Percentiles rank a stretch among this genome's conserved stretches.
Evolutionary conservation across 2,329 filamentous ascomycete species (phyloP).

Genomic region (Penicillium polonicum): DNA sequence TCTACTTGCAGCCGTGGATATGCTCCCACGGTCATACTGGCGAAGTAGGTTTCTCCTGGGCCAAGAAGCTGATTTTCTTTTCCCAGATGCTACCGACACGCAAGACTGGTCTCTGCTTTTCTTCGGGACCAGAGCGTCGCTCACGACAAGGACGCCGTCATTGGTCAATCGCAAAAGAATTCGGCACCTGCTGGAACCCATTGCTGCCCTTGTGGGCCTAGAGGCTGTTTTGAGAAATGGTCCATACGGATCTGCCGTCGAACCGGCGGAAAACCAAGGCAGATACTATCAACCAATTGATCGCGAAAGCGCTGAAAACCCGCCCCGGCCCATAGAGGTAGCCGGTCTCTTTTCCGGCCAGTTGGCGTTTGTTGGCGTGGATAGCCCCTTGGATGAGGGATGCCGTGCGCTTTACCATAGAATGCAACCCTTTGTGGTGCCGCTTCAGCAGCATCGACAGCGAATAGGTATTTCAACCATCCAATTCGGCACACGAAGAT

Average conservation of each 20-base stretch:
- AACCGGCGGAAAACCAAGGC: background rate
- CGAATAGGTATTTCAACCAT: background rate
- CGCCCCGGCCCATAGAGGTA: background rate
- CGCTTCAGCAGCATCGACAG: background rate
- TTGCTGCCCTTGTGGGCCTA: background rate
- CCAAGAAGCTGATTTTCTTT: background rate
- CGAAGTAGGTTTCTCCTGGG: background rate
- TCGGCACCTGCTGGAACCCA: background rate
- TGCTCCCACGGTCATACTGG: background rate
- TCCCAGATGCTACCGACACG: background rate
- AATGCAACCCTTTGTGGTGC: background rate
- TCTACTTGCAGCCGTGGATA: background rate
- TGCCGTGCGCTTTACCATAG: background rate
- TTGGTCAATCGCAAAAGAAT: background rate
- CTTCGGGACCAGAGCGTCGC: background rate
- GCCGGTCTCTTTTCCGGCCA: background rate
- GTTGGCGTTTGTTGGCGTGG: background rate
- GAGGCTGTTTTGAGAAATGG: background rate
- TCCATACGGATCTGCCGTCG: background rate
- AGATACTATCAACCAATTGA: background rate
- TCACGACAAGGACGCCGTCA: background rate
- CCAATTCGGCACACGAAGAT: background rate
- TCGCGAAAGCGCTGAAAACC: background rate
- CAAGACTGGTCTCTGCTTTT: background rate
- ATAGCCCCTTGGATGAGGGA: background rate